Conservation (phyloP, 208 protist species). For the Crithidia expoeki region DNA sequence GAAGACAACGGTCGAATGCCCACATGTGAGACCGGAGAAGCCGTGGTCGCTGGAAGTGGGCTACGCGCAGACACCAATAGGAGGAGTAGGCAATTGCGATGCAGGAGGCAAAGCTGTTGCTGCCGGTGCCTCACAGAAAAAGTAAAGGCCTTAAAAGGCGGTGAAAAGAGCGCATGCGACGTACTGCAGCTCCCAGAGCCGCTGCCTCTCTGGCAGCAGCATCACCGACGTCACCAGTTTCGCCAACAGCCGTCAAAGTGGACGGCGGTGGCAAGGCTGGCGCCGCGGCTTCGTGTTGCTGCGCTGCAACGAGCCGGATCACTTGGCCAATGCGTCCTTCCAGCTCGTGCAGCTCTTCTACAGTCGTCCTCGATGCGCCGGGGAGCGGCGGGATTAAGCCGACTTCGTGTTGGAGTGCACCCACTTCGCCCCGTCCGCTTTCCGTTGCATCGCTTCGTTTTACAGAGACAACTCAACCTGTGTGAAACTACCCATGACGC, state of each 20-base stretch:
- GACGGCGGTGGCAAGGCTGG: neutral
- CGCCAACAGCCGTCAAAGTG: neutral
- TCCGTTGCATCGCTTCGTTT: constrained; percentile 40
- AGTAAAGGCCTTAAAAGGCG: too few species aligned
- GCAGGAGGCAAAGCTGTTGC: neutral
- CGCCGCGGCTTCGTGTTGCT: constrained; percentile 24
- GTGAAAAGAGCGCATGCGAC: neutral
- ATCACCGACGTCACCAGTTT: neutral
- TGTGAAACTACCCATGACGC: constrained; percentile 49
- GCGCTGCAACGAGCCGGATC: constrained; percentile 46
- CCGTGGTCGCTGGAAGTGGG: constrained; percentile 44
- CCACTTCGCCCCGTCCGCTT: constrained; percentile 32
- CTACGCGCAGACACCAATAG: constrained; percentile 2
- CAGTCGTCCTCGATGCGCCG: constrained; percentile 35
- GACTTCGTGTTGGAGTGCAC: constrained; percentile 57
- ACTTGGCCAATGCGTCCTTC: constrained; percentile 49
- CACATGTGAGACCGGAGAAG: constrained; percentile 33
- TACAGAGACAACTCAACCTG: constrained; percentile 43
- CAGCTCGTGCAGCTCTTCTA: constrained; percentile 34
- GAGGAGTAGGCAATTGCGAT: neutral
- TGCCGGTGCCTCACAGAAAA: neutral
- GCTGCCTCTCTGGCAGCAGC: neutral
- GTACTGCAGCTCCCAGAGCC: neutral
- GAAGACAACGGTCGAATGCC: constrained; percentile 41
- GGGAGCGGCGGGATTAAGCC: constrained; percentile 33